Conservation (phyloP, 2,329 filamentous ascomycete genomes). For the Grosmannia serpens region DNA sequence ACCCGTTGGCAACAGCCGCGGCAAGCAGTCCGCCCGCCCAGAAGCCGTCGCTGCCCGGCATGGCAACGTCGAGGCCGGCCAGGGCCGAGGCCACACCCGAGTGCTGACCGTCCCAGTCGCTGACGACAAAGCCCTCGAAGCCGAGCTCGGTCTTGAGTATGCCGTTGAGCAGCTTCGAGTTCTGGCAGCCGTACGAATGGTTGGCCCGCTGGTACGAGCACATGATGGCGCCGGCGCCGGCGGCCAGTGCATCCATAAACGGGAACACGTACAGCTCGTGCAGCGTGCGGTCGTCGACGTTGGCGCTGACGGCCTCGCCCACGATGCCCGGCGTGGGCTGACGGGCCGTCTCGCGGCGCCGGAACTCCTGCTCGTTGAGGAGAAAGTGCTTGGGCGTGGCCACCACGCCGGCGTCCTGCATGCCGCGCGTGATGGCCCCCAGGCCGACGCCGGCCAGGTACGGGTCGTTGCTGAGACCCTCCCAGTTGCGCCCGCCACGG, state of each 20-base stretch:
- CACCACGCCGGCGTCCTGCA: conserved; percentile 48
- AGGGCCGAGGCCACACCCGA: conserved; percentile 41
- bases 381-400: conserved; percentile 59
- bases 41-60: conserved; percentile 41
- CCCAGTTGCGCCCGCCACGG: conserved; percentile 53
- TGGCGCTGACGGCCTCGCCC: conserved; percentile 44
- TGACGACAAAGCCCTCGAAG: conserved; percentile 58
- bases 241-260: conserved; percentile 48
- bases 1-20: conserved; percentile 65
- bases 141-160: conserved; percentile 52
- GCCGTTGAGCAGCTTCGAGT: conserved; percentile 56
- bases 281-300: conserved; percentile 53
- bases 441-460: conserved; percentile 20
- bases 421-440: conserved; percentile 17
- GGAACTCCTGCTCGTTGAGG: conserved; percentile 48
- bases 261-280: conserved; percentile 58
- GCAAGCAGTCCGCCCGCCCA: conserved; percentile 55
- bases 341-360: conserved; percentile 25
- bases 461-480: conserved; percentile 27
- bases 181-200: conserved; percentile 63
- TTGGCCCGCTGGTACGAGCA: conserved; percentile 64
- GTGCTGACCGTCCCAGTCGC: conserved; percentile 60
- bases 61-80: conserved; percentile 58
- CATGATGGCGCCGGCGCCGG: conserved; percentile 49
- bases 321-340: conserved; percentile 28